These are phyloP conservation scores for Beauveria varroae DNA, from an alignment of 2,329 filamentous ascomycete genomes.

Conservation along the genomic window DNA sequence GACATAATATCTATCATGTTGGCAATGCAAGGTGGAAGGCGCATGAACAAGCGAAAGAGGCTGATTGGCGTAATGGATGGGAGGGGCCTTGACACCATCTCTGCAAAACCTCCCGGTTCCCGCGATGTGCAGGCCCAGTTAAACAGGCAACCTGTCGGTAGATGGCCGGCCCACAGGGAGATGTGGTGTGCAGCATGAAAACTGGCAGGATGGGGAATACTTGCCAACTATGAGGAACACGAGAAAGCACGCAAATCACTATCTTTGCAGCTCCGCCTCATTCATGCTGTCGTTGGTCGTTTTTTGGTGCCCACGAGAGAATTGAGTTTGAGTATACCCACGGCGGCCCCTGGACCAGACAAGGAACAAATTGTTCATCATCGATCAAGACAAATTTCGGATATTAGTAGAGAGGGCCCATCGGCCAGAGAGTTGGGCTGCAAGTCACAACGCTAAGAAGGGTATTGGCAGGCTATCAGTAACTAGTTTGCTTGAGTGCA, in stretches of 20 bases:
- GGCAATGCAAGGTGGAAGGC: too few species aligned
- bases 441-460: neutral
- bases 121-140: neutral
- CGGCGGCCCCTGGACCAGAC: neutral
- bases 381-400: neutral
- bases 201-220: neutral
- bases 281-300: neutral
- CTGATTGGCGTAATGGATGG: neutral
- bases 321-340: neutral
- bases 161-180: neutral
- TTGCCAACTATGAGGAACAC: neutral
- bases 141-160: neutral
- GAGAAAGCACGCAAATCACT: neutral
- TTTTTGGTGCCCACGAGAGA: neutral
- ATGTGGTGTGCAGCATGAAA: neutral
- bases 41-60: too few species aligned
- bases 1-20: too few species aligned
- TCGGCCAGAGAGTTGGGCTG: neutral
- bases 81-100: conserved; percentile 9
- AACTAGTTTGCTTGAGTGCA: neutral
- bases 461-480: neutral
- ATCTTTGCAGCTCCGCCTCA: neutral
- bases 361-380: neutral
- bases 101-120: neutral
- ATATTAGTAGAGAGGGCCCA: neutral